Conservation (phyloP, 306 rosid species). For the Quercus alba region DNA sequence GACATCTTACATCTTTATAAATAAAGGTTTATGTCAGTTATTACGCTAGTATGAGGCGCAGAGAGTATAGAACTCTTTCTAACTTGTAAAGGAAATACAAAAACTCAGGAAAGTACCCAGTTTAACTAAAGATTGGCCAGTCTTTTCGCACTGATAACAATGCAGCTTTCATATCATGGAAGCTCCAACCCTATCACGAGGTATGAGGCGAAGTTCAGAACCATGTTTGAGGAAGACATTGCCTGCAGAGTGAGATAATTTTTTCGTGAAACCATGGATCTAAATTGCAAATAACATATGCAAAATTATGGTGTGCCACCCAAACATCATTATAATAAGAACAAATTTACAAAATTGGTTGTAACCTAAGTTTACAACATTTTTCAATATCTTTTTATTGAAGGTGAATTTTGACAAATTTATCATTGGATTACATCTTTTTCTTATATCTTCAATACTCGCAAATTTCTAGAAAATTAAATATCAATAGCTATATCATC, state of each 20-base stretch:
- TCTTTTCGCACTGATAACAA: constrained; percentile 9
- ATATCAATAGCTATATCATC: too few relatives aligned
- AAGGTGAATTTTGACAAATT: too few relatives aligned
- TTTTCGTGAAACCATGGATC: not conserved
- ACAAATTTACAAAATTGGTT: not conserved
- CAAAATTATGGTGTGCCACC: not conserved
- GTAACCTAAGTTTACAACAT: too few relatives aligned
- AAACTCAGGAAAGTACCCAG: not conserved
- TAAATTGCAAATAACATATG: not conserved
- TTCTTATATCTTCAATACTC: too few relatives aligned
- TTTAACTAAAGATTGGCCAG: not conserved
- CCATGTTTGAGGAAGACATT: constrained; percentile 70
- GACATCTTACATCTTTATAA: not conserved
- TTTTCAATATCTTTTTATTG: too few relatives aligned
- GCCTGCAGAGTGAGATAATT: constrained; percentile 27
- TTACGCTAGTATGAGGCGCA: not conserved
- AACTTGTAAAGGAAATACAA: not conserved
- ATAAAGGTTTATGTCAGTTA: constrained; percentile 5
- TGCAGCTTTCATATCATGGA: constrained; percentile 8
- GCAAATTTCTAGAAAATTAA: too few relatives aligned
- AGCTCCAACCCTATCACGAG: constrained; percentile 64
- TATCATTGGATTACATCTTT: too few relatives aligned
- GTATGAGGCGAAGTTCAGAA: constrained; percentile 58
- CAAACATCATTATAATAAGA: not conserved
- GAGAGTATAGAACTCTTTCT: constrained; percentile 2